Evolutionary conservation across 2,329 filamentous ascomycete species (phyloP), one percentile per base, ranked within the genome.

Genomic region (Penicillium sp.): DNA sequence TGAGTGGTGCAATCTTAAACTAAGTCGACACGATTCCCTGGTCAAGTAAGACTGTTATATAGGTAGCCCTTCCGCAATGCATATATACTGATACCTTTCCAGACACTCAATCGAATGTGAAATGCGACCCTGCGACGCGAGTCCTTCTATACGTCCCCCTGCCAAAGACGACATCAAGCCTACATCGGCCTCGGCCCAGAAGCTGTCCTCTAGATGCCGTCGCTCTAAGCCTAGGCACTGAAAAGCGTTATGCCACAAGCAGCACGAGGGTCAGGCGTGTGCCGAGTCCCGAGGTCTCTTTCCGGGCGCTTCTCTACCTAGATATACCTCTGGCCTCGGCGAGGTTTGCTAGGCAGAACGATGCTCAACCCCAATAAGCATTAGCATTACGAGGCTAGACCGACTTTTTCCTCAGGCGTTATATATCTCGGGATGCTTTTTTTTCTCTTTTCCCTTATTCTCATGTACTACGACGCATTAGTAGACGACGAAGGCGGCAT

Each of bases 21-120:
- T 55, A 40, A 40, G 29, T 32, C 49, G 56, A 18, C 24, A 34
- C 16, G 55, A 59, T 28, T 37, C 42, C n/a, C 39, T 57, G 6
- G 34, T 27, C 3, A 55, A 47, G 56, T 59, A 38, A 44, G 46
- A n/a, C 13, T 3, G 23, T 14, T 8, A 2, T 9, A 13, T 3
- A 1, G 8, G 5, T 20, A 13, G 20, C 2, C 11, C 4, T 8
- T 32, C 6, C 3, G 6, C 5, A 22, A n/a, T 5, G 5, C 20
- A n/a, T 23, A n/a, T 23, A 8, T 32, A 32, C 39, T 47, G 26
- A 42, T 3, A 13, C 11, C 23, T 41, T 23, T 4, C 32, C 38
- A 55, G 52, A 18, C 52, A 54, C 27, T 32, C 22, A 7, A 22
- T 11, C 1, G 45, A 51, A 20, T 54, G 52, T 27, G 20, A 42